phyloP scores from a whole-genome alignment of 2,329 filamentous ascomycete species.

The Fusarium beomiforme region DNA sequence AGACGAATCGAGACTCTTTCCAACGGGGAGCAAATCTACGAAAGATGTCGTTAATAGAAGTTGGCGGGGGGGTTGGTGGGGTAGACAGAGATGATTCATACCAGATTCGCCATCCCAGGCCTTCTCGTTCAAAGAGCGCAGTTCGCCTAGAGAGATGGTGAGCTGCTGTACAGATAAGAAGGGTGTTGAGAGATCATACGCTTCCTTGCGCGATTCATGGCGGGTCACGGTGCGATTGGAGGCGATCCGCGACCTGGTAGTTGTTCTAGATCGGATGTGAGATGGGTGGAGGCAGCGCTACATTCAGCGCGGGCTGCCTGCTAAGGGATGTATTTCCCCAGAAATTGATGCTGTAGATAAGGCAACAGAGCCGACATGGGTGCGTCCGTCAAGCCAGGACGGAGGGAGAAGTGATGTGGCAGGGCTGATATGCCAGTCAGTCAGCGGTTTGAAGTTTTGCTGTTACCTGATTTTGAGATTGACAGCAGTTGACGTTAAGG shows the following conservation, averaged over 20 bases:
- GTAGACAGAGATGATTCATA: slow-evolving; percentile 52
- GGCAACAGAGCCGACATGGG: slow-evolving; percentile 53
- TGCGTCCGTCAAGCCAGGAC: slow-evolving; percentile 47
- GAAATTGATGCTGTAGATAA: slow-evolving; percentile 47
- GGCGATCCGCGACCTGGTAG: slow-evolving; percentile 40
- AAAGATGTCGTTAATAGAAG: slow-evolving; percentile 26
- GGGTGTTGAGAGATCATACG: slow-evolving; percentile 54
- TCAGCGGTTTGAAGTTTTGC: slow-evolving; percentile 19
- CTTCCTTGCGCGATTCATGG: slow-evolving; percentile 73
- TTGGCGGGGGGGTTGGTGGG: slow-evolving; percentile 25
- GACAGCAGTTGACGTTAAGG: slow-evolving; percentile 17
- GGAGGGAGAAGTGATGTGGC: slow-evolving; percentile 33
- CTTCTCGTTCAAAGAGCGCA: slow-evolving; percentile 86
- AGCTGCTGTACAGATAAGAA: slow-evolving; percentile 10
- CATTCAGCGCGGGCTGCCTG: slow-evolving; percentile 58
- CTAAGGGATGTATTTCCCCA: slow-evolving; percentile 54
- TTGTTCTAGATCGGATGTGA: slow-evolving; percentile 31
- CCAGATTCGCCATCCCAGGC: slow-evolving; percentile 92
- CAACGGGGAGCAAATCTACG: slow-evolving; percentile 80
- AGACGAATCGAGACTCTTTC: slow-evolving; percentile 87
- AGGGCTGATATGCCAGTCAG: slow-evolving; percentile 23
- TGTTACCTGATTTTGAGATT: slow-evolving; percentile 37
- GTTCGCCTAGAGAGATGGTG: slow-evolving; percentile 71
- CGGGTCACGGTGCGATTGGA: slow-evolving; percentile 48
- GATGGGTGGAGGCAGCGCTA: slow-evolving; percentile 50